phyloP scores from a whole-genome alignment of 1,139 yeast genomes.

The Yamadazyma pseudoaaseri region DNA sequence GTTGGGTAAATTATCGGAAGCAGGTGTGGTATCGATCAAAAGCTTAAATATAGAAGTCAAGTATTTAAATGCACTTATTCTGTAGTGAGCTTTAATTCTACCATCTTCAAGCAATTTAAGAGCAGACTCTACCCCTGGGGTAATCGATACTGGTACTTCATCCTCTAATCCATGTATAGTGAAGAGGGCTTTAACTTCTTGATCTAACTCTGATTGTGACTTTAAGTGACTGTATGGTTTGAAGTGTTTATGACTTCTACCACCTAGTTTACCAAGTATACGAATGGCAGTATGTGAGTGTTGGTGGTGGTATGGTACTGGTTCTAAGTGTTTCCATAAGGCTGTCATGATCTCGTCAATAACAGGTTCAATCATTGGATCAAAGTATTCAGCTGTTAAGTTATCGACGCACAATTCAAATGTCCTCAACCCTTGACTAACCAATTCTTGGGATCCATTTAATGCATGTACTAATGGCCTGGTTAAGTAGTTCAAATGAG shows the following conservation, averaged over 20 bases:
- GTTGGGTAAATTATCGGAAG: slow-evolving; percentile 56
- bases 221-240: slow-evolving; percentile 68
- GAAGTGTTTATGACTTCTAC: slow-evolving; percentile 85
- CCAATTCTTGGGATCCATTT: slow-evolving; percentile 87
- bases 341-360: slow-evolving; percentile 92
- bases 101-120: slow-evolving; percentile 64
- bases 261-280: slow-evolving; percentile 92
- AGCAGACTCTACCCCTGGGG: slow-evolving; percentile 83
- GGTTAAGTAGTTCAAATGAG: slow-evolving; percentile 84
- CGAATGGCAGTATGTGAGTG: slow-evolving; percentile 94
- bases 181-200: slow-evolving; percentile 68
- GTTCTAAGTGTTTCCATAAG: slow-evolving; percentile 86
- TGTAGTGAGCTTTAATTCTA: slow-evolving; percentile 62
- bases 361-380: slow-evolving; percentile 95
- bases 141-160: slow-evolving; percentile 66
- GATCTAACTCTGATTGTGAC: slow-evolving; percentile 57
- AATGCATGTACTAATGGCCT: slow-evolving; percentile 89
- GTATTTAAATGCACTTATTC: slow-evolving; percentile 75
- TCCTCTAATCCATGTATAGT: slow-evolving; percentile 66
- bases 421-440: slow-evolving; percentile 90
- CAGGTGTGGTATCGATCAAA: slow-evolving; percentile 62
- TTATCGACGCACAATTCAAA: slow-evolving; percentile 97
- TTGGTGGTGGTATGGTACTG: slow-evolving; percentile 89
- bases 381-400: slow-evolving; percentile 92
- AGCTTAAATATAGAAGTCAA: slow-evolving; percentile 65